phyloP scores from a whole-genome alignment of 345 rosid species.

The Psidium friedrichsthalianum region DNA sequence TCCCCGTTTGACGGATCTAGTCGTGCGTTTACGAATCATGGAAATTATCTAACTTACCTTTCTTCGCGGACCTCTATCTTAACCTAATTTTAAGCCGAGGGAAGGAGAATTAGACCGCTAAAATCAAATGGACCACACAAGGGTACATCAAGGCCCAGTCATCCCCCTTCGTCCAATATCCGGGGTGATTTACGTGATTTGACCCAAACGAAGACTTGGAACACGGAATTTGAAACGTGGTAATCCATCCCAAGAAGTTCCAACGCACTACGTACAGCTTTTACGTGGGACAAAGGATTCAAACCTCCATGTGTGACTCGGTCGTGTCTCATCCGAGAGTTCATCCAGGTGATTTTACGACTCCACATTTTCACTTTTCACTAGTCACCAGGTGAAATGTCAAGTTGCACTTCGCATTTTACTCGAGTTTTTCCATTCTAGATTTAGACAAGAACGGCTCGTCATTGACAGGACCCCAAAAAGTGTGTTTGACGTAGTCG shows the following conservation, averaged over 20 bases:
- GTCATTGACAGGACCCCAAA: background rate
- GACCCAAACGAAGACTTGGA: background rate
- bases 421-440: background rate
- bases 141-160: background rate
- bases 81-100: background rate
- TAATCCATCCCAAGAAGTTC: background rate
- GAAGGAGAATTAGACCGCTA: background rate
- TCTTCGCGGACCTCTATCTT: background rate
- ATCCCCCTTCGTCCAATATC: background rate
- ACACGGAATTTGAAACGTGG: background rate
- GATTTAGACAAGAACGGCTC: background rate
- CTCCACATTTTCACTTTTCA: background rate
- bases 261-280: background rate
- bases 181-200: background rate
- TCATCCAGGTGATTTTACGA: background rate
- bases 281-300: background rate
- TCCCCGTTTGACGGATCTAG: no score
- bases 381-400: background rate
- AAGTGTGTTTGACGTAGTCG: background rate
- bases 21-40: no score
- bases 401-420: background rate
- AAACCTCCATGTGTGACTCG: background rate
- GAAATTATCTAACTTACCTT: background rate
- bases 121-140: background rate
- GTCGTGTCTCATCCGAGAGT: background rate